A percentile compares a stretch with the other conserved stretches of the same genome.
phyloP scores from a whole-genome alignment of 768 basidiomycete genomes.

The Lepiota venenata region DNA sequence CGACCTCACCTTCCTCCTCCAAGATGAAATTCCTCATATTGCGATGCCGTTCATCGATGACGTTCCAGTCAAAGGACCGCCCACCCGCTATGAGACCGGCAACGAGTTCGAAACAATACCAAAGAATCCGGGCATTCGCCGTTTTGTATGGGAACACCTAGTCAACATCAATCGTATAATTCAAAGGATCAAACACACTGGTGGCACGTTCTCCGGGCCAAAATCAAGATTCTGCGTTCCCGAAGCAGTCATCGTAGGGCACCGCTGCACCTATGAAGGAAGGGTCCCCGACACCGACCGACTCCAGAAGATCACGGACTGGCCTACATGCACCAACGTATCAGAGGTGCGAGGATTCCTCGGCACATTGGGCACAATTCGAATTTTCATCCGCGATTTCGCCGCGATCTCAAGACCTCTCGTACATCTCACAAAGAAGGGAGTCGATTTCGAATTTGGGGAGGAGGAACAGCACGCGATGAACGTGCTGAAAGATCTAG shows the following conservation, averaged over 20 bases:
- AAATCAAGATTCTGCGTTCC: slow-evolving; percentile 16
- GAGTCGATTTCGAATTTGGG: slow-evolving; percentile 19
- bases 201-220: slow-evolving; percentile 29
- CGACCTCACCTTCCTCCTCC: slow-evolving; percentile 26
- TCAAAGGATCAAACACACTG: slow-evolving; percentile 22
- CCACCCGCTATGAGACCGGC: slow-evolving; percentile 16
- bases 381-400: slow-evolving; percentile 27
- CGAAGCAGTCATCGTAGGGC: slow-evolving; percentile 18
- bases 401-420: slow-evolving; percentile 19
- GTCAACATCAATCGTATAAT: slow-evolving; percentile 13
- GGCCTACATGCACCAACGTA: slow-evolving; percentile 22
- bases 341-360: slow-evolving; percentile 25
- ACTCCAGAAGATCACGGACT: slow-evolving; percentile 27
- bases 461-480: neutral
- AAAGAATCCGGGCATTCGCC: slow-evolving; percentile 26
- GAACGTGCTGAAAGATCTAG: slow-evolving; percentile 8
- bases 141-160: slow-evolving; percentile 30
- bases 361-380: slow-evolving; percentile 20
- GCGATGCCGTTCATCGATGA: slow-evolving; percentile 22
- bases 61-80: slow-evolving; percentile 20
- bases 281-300: slow-evolving; percentile 25
- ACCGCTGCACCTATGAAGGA: slow-evolving; percentile 31
- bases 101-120: slow-evolving; percentile 30
- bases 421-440: slow-evolving; percentile 21
- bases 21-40: slow-evolving; percentile 25